Percentiles rank a stretch among this genome's conserved stretches.
These are phyloP conservation scores for Saccharomycopsis synnaedendra DNA, from an alignment of 805 yeast genomes.

Conservation along the genomic window DNA sequence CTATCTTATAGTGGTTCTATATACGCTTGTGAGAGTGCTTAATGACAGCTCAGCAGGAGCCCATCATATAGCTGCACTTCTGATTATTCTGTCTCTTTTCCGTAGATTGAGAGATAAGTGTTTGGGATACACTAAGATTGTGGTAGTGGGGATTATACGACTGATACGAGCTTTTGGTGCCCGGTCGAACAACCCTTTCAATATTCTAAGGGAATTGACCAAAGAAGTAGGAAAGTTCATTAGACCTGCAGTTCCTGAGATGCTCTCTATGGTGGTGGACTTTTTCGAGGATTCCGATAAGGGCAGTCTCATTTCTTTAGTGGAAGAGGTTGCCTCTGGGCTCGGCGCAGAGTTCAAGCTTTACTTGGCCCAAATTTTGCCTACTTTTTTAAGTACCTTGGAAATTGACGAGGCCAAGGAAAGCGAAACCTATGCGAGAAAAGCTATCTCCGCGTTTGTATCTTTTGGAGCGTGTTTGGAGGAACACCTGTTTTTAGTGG, in stretches of 20 bases:
- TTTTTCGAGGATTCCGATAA: conserved; percentile 59
- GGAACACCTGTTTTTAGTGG: conserved; percentile 73
- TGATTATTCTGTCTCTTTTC: conserved; percentile 85
- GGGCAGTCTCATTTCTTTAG: conserved; percentile 63
- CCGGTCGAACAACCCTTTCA: conserved; percentile 78
- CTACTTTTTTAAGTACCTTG: conserved; percentile 62
- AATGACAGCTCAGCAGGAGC: conserved; percentile 76
- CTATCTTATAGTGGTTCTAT: conserved; percentile 89
- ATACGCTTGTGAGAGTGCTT: conserved; percentile 69
- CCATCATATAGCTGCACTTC: conserved; percentile 89
- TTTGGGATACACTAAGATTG: conserved; percentile 78
- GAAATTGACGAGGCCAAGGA: conserved; percentile 45
- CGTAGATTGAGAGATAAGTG: conserved; percentile 82
- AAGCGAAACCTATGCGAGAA: conserved; percentile 42
- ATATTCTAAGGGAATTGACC: conserved; percentile 72
- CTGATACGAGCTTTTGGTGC: conserved; percentile 77
- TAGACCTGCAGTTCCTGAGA: conserved; percentile 65
- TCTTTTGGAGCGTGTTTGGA: conserved; percentile 82
- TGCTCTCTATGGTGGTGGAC: conserved; percentile 66
- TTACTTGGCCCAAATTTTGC: conserved; percentile 67
- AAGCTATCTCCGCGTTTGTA: conserved; percentile 73
- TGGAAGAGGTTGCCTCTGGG: conserved; percentile 77
- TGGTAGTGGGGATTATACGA: conserved; percentile 74
- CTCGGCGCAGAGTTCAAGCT: conserved; percentile 87
- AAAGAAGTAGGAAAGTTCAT: conserved; percentile 83